These are phyloP conservation scores for Cucumis hystrix DNA, from an alignment of 306 rosid genomes.

Conservation along the genomic window DNA sequence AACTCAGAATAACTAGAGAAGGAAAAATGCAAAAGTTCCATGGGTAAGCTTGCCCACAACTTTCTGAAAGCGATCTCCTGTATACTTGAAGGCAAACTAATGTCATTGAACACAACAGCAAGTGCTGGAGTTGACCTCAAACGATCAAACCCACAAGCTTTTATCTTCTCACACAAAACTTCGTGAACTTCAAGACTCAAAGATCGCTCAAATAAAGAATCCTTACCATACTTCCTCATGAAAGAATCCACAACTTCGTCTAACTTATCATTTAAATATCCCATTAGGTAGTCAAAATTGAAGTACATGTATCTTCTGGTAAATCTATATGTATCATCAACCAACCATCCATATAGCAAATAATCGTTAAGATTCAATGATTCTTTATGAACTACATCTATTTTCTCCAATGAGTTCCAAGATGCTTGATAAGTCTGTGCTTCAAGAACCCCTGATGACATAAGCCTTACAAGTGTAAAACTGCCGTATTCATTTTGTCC, in stretches of 20 bases:
- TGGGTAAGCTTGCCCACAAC: constrained; percentile 53
- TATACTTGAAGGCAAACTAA: constrained; percentile 35
- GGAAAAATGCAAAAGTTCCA: constrained; percentile 38
- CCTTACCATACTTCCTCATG: constrained; percentile 7
- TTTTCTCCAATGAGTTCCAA: constrained; percentile 14
- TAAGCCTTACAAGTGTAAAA: constrained; percentile 44
- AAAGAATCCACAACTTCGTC: constrained; percentile 15
- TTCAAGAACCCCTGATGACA: constrained; percentile 60
- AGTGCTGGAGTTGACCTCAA: constrained; percentile 36
- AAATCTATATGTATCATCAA: constrained; percentile 35
- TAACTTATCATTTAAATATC: constrained; percentile 38
- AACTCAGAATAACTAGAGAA: constrained; percentile 34
- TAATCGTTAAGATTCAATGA: constrained; percentile 19
- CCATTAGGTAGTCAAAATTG: constrained; percentile 30
- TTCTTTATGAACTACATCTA: constrained; percentile 21
- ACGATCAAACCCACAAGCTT: constrained; percentile 33
- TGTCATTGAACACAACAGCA: constrained; percentile 32
- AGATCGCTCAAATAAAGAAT: constrained; percentile 8
- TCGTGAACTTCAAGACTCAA: constrained; percentile 28
- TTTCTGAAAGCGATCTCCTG: constrained; percentile 16
- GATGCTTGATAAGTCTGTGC: constrained; percentile 49
- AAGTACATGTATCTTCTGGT: constrained; percentile 20
- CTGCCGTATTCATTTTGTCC: constrained; percentile 49
- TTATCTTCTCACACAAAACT: constrained; percentile 45
- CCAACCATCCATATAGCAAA: constrained; percentile 13